A percentile compares a stretch with the other conserved stretches of the same genome.
Conservation (phyloP, 164 flowering plant genomes). For the Protea cynaroides region DNA sequence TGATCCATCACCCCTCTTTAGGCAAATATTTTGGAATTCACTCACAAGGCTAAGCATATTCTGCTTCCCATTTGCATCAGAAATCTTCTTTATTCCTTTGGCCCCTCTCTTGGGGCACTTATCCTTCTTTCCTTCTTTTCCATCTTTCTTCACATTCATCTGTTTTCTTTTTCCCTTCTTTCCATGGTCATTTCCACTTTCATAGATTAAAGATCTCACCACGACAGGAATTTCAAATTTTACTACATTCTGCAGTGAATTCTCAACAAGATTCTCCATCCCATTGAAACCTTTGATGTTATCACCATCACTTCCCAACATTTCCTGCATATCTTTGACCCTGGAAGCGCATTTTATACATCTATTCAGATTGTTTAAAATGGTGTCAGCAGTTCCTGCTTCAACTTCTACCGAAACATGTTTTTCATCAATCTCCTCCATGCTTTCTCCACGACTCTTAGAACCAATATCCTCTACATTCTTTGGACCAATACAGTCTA, state of each 20-base stretch:
- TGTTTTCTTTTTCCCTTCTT: slow-evolving; percentile 7
- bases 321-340: slow-evolving; percentile 1
- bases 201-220: not conserved
- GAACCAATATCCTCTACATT: not conserved
- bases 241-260: not conserved
- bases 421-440: not conserved
- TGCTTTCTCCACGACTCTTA: not conserved
- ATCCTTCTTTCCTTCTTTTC: slow-evolving; percentile 18
- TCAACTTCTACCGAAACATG: not conserved
- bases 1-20: slow-evolving; percentile 8
- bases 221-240: not conserved
- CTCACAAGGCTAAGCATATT: not conserved
- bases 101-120: slow-evolving; percentile 21
- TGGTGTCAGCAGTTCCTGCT: not conserved
- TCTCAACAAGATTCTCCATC: not conserved
- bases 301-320: not conserved
- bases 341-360: not conserved
- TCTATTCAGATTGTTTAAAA: not conserved
- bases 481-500: no score
- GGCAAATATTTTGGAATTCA: slow-evolving; percentile 3
- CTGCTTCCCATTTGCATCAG: slow-evolving; percentile 10
- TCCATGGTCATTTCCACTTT: not conserved
- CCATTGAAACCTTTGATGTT: not conserved
- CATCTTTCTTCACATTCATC: slow-evolving; percentile 1
- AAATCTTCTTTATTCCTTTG: slow-evolving; percentile 17